phyloP scores from a whole-genome alignment of 352 stramenopile genomes.

The Globisporangium okanoganense region DNA sequence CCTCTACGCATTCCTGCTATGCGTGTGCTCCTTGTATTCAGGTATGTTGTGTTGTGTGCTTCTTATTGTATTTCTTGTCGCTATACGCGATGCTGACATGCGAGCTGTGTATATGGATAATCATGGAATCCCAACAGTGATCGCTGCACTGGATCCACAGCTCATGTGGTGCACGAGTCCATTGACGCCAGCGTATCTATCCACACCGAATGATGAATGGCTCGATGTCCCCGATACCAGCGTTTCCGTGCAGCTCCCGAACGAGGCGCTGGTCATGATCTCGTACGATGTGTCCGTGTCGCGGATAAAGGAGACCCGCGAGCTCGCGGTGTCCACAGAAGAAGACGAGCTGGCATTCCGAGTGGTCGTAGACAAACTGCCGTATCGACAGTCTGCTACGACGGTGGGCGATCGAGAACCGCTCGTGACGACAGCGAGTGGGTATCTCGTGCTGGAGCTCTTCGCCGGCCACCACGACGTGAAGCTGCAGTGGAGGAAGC shows the following conservation, averaged over 20 bases:
- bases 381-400: conserved; percentile 65
- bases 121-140: background rate
- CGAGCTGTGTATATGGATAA: background rate
- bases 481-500: conserved; percentile 71
- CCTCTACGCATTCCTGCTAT: background rate
- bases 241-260: conserved; percentile 46
- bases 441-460: conserved; percentile 55
- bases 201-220: conserved; percentile 36
- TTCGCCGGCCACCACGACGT: conserved; percentile 40
- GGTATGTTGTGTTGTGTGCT: background rate
- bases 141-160: conserved; percentile 27
- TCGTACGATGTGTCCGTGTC: conserved; percentile 70
- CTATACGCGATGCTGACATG: background rate
- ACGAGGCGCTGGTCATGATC: conserved; percentile 55
- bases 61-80: background rate
- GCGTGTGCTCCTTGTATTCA: background rate
- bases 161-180: conserved; percentile 71
- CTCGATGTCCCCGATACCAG: conserved; percentile 51
- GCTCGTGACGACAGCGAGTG: conserved; percentile 46
- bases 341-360: conserved; percentile 64
- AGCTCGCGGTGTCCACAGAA: conserved; percentile 5
- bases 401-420: conserved; percentile 61
- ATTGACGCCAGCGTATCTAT: conserved; percentile 29
- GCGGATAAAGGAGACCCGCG: conserved; percentile 25
- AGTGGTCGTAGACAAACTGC: conserved; percentile 40